Evolutionary conservation across 1,284 basidiomycete genomes (phyloP).

Genomic region (Puccinia polysora): DNA sequence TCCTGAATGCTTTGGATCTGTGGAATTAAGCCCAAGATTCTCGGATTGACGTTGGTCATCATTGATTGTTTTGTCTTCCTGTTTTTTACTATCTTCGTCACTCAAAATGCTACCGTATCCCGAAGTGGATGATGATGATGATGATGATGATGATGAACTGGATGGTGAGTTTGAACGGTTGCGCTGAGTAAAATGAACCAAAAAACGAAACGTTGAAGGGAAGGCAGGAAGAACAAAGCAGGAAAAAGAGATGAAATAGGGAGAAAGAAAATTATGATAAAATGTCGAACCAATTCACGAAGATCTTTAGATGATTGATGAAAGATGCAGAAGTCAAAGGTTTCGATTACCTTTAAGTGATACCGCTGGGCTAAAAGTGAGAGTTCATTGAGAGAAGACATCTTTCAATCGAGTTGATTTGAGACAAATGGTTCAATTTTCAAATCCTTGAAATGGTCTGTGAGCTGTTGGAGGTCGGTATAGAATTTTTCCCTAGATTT

Average conservation of each 20-base stretch:
- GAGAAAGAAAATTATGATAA: conserved; percentile 23
- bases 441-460: too few relatives aligned
- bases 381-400: conserved; percentile 29
- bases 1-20: neutral
- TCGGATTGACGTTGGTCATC: neutral
- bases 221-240: neutral
- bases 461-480: too few relatives aligned
- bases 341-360: conserved; percentile 34
- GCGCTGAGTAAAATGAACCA: neutral
- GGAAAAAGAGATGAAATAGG: neutral
- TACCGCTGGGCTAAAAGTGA: conserved; percentile 31
- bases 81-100: conserved; percentile 6
- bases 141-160: neutral
- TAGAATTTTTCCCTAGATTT: too few relatives aligned
- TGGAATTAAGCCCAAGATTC: neutral
- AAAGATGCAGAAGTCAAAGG: neutral
- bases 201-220: neutral
- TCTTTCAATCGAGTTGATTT: too few relatives aligned
- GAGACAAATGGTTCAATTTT: too few relatives aligned
- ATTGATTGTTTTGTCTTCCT: neutral
- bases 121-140: conserved; percentile 24
- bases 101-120: conserved; percentile 43
- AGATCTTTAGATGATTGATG: neutral
- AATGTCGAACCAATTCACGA: conserved; percentile 26
- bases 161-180: conserved; percentile 15